These are phyloP conservation scores for Bipolaris sorokiniana DNA, from an alignment of 2,329 filamentous ascomycete genomes.

Conservation along the genomic window DNA sequence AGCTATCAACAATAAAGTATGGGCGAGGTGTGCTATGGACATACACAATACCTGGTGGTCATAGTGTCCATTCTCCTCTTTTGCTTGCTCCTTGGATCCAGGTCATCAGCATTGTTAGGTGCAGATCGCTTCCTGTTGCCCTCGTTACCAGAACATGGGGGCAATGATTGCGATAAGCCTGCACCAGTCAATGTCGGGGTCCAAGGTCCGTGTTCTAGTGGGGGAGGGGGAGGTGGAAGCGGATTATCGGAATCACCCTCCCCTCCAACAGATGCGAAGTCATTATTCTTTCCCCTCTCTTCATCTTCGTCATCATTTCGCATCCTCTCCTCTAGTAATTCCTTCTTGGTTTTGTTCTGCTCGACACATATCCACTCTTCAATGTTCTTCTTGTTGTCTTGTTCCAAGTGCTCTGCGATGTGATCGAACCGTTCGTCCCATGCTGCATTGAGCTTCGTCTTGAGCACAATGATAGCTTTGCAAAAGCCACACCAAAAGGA, in stretches of 20 bases:
- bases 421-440: constrained; percentile 72
- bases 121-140: constrained; percentile 1
- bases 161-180: neutral
- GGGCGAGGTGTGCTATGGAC: neutral
- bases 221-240: neutral
- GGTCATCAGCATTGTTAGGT: neutral
- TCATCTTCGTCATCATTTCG: constrained; percentile 29
- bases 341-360: constrained; percentile 44
- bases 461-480: constrained; percentile 58
- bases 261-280: constrained; percentile 13
- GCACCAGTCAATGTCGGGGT: neutral
- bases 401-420: constrained; percentile 74
- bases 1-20: neutral
- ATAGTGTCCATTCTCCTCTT: neutral
- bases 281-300: constrained; percentile 11
- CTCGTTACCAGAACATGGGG: neutral
- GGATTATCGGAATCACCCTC: constrained; percentile 2
- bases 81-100: neutral
- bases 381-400: constrained; percentile 58
- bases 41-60: neutral
- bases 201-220: neutral
- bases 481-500: constrained; percentile 93
- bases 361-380: constrained; percentile 61
- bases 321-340: constrained; percentile 29
- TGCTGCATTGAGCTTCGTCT: constrained; percentile 59